phyloP scores from a whole-genome alignment of 2,329 filamentous ascomycete genomes.

The Penicillium sp. region DNA sequence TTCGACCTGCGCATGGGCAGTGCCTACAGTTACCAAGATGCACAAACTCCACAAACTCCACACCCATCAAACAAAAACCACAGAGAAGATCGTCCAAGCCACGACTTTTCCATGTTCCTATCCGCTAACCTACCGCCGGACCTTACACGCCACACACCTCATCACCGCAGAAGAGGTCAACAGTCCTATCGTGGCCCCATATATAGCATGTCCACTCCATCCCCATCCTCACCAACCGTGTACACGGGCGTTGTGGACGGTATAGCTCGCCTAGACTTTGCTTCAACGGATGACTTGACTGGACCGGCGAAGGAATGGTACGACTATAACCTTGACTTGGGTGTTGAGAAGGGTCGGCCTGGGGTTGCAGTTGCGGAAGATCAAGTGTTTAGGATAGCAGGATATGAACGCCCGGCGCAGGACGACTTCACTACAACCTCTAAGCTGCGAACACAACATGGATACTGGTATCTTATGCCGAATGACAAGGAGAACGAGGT shows the following conservation, averaged over 20 bases:
- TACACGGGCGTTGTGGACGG: constrained; percentile 50
- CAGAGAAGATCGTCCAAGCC: constrained; percentile 21
- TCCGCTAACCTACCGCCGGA: constrained; percentile 31
- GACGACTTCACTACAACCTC: constrained; percentile 37
- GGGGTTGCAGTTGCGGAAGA: constrained; percentile 11
- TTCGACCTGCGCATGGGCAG: constrained; percentile 63
- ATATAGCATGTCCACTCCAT: constrained; percentile 51
- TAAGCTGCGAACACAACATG: constrained; percentile 41
- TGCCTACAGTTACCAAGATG: constrained; percentile 38
- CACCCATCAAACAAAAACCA: constrained; percentile 4
- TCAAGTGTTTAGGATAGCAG: constrained; percentile 43
- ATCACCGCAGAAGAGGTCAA: constrained; percentile 21
- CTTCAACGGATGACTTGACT: constrained; percentile 47
- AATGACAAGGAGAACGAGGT: constrained; percentile 26
- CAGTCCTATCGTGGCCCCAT: constrained; percentile 48
- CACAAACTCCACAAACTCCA: constrained; percentile 23
- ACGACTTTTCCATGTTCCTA: constrained; percentile 50
- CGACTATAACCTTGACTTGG: constrained; percentile 33
- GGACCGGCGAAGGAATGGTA: constrained; percentile 39
- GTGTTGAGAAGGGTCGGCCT: constrained; percentile 21
- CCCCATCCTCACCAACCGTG: constrained; percentile 49
- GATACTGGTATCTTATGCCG: constrained; percentile 27
- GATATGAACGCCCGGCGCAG: constrained; percentile 48
- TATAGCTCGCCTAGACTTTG: constrained; percentile 49
- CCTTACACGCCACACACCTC: constrained; percentile 9